These are phyloP conservation scores for Ruellia speciosa DNA, from an alignment of 305 asterid genomes.

Conservation along the genomic window DNA sequence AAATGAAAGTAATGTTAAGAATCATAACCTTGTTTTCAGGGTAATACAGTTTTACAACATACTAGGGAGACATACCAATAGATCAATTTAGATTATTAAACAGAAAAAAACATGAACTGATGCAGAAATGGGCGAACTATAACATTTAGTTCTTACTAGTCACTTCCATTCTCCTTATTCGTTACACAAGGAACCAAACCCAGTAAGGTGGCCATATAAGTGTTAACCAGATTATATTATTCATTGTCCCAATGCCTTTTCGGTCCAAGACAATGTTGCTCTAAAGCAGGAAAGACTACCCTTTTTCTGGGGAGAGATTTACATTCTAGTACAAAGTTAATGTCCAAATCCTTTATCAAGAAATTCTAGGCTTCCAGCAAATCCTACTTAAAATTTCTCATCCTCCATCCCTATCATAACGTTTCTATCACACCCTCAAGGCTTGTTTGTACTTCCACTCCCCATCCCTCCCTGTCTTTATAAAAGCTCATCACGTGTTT, in stretches of 20 bases:
- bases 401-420: neutral
- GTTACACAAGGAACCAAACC: conserved; percentile 10
- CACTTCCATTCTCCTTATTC: no score
- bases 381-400: neutral
- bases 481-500: conserved; percentile 4
- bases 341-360: conserved; percentile 5
- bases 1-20: conserved; percentile 2
- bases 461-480: conserved; percentile 10
- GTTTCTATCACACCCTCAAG: neutral
- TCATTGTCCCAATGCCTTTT: neutral
- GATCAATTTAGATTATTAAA: neutral
- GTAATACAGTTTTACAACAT: neutral
- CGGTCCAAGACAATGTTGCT: conserved; percentile 4
- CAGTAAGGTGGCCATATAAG: conserved; percentile 3
- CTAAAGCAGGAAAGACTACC: neutral
- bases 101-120: neutral
- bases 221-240: conserved; percentile 12
- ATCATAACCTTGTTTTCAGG: neutral
- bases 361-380: conserved; percentile 4
- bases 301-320: neutral
- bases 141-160: no score
- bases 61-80: neutral
- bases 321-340: conserved; percentile 9
- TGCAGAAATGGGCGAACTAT: neutral
- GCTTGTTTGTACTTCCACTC: neutral